These are phyloP conservation scores for Pythium apleroticum DNA, from an alignment of 352 stramenopile species.

Conservation along the genomic window DNA sequence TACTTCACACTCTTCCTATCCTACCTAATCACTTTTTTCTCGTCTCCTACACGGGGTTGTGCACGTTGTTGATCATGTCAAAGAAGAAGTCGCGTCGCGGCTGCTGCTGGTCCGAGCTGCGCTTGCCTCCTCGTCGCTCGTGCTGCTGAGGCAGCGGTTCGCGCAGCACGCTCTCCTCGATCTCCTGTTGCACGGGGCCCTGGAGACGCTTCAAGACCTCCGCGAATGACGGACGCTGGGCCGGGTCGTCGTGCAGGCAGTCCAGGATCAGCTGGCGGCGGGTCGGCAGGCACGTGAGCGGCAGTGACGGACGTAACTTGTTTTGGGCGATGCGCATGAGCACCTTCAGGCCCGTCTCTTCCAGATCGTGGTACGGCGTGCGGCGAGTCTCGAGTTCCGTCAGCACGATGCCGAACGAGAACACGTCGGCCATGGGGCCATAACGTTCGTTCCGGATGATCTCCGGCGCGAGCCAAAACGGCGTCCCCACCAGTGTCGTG, in stretches of 20 bases:
- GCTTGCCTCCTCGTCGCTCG: conserved; percentile 17
- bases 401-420: conserved; percentile 88
- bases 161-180: conserved; percentile 47
- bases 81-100: conserved; percentile 24
- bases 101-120: conserved; percentile 16
- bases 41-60: conserved; percentile 20
- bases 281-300: conserved; percentile 47
- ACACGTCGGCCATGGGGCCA: conserved; percentile 78
- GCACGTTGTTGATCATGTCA: conserved; percentile 34
- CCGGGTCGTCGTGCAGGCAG: conserved; percentile 60
- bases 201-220: conserved; percentile 75
- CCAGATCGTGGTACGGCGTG: conserved; percentile 80
- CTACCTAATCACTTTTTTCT: not conserved
- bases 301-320: conserved; percentile 71
- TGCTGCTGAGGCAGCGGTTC: conserved; percentile 26
- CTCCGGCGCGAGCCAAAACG: conserved; percentile 87
- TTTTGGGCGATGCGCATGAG: conserved; percentile 79
- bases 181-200: conserved; percentile 73
- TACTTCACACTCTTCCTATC: not conserved
- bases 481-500: conserved; percentile 82
- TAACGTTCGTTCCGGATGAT: conserved; percentile 88
- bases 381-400: conserved; percentile 83
- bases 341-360: conserved; percentile 74
- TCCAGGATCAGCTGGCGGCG: conserved; percentile 74
- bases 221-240: conserved; percentile 65